Conservation (phyloP, 805 yeast genomes). For the Wickerhamiella sergipiensis region DNA sequence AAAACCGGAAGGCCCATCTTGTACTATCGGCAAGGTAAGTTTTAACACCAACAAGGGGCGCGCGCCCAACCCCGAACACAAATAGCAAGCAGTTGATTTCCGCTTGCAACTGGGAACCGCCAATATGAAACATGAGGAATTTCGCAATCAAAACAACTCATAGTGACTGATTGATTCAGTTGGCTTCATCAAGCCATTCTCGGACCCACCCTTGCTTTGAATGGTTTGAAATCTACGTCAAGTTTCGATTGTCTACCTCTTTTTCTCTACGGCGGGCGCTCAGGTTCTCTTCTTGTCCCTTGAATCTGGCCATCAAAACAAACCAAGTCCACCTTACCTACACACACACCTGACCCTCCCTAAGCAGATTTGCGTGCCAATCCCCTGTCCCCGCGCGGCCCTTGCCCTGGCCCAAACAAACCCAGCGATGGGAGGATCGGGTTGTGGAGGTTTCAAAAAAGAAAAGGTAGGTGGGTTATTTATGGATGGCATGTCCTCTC, state of each 20-base stretch:
- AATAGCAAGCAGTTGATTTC: too few relatives aligned
- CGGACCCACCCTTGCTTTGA: too few relatives aligned
- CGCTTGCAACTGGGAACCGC: neutral
- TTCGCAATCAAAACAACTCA: neutral
- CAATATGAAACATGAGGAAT: neutral
- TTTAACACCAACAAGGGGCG: neutral
- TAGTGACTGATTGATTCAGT: neutral
- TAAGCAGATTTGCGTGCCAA: neutral
- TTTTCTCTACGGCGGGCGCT: too few relatives aligned
- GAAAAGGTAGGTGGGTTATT: too few relatives aligned
- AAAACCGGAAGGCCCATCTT: neutral
- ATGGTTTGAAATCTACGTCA: too few relatives aligned
- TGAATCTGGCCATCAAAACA: too few relatives aligned
- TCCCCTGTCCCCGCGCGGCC: neutral
- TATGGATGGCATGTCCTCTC: too few relatives aligned
- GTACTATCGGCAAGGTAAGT: neutral
- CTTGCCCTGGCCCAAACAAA: neutral
- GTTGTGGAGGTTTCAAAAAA: too few relatives aligned
- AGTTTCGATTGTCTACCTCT: neutral
- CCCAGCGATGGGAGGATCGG: neutral
- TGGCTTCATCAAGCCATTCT: neutral
- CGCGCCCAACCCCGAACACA: too few relatives aligned
- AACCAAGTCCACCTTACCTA: neutral
- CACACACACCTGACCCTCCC: neutral
- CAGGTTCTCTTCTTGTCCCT: too few relatives aligned